Evolutionary conservation across 495 filamentous ascomycete genomes (phyloP).

Genomic region (Penicillium silybi): DNA sequence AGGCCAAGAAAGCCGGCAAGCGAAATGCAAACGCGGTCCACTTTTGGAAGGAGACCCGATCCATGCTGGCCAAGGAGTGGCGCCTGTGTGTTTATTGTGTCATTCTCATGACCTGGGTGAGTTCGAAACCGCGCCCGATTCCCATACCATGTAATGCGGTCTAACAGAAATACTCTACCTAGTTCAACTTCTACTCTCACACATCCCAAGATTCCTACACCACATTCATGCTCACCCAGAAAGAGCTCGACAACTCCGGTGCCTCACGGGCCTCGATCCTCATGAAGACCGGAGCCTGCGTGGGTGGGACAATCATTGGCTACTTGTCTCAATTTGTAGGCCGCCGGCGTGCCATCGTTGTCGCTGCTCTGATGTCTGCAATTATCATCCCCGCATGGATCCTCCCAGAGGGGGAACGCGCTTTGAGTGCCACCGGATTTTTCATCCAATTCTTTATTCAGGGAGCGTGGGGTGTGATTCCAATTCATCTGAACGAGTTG

Average conservation of each 20-base stretch:
- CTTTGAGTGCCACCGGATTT: constrained; percentile 64
- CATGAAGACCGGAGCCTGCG: constrained; percentile 68
- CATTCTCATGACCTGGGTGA: constrained; percentile 69
- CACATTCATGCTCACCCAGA: constrained; percentile 67
- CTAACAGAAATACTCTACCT: background rate
- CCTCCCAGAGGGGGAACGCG: constrained; percentile 51
- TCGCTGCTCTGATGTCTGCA: constrained; percentile 52
- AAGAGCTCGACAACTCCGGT: constrained; percentile 54
- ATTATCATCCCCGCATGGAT: constrained; percentile 69
- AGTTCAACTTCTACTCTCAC: constrained; percentile 59
- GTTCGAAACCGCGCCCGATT: constrained; percentile 7
- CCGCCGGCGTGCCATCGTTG: constrained; percentile 62
- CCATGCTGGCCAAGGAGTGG: constrained; percentile 66
- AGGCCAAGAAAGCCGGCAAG: constrained; percentile 53
- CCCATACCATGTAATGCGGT: background rate
- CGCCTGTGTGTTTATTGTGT: constrained; percentile 65
- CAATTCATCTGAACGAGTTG: constrained; percentile 76
- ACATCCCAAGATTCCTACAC: constrained; percentile 73
- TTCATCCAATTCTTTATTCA: constrained; percentile 77
- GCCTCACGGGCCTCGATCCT: constrained; percentile 69
- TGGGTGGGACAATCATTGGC: constrained; percentile 69
- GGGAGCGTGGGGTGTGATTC: constrained; percentile 74
- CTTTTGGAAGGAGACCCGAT: constrained; percentile 59
- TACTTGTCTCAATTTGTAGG: constrained; percentile 70
- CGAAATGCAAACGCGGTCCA: constrained; percentile 41